A percentile compares a stretch with the other conserved stretches of the same genome.
Conservation (phyloP, 1,139 yeast genomes). For the Cylindricascospora bacillispora region DNA sequence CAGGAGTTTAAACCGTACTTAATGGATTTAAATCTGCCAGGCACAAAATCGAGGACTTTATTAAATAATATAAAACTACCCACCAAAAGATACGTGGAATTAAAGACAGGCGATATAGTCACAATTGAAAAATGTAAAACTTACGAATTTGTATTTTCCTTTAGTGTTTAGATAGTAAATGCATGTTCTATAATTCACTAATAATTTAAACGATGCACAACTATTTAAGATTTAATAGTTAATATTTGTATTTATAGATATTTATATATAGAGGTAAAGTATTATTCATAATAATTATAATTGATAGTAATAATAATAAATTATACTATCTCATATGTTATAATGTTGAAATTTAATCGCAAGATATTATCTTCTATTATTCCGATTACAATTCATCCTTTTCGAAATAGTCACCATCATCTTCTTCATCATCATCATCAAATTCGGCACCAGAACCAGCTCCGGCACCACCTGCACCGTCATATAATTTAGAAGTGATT, state of each 20-base stretch:
- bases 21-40: conserved; percentile 40
- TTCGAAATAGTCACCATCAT: conserved; percentile 29
- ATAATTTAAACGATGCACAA: too few relatives aligned
- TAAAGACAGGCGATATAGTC: conserved; percentile 36
- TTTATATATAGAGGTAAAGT: too few relatives aligned
- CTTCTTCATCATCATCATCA: conserved; percentile 37
- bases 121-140: conserved; percentile 11
- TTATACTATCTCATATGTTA: too few relatives aligned
- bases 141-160: conserved; percentile 9
- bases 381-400: conserved; percentile 49
- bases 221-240: too few relatives aligned
- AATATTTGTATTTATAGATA: too few relatives aligned
- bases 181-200: too few relatives aligned
- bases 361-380: too few relatives aligned
- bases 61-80: conserved; percentile 38
- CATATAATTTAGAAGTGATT: conserved; percentile 83
- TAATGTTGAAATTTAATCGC: too few relatives aligned
- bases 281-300: too few relatives aligned
- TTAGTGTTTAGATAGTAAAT: too few relatives aligned
- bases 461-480: conserved; percentile 39
- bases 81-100: conserved; percentile 34
- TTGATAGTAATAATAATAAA: too few relatives aligned
- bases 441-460: conserved; percentile 55
- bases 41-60: conserved; percentile 43
- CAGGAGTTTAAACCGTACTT: conserved; percentile 30